Conservation (phyloP, 2,329 filamentous ascomycete species). For the Stachybotrys chartarum region DNA sequence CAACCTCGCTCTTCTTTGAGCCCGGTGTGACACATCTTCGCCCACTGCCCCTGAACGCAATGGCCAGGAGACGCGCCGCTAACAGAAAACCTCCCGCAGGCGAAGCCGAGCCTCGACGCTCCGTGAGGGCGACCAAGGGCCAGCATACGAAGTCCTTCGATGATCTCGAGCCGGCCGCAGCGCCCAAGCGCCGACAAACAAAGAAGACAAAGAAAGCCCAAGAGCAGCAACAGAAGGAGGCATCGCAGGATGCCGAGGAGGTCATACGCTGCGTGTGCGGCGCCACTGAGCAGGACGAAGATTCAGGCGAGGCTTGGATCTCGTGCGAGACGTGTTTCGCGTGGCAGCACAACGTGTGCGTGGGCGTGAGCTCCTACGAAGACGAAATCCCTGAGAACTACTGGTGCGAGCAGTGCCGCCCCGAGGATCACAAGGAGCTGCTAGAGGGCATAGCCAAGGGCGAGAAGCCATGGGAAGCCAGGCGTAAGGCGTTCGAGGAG, state of each 20-base stretch:
- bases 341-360: conserved; percentile 97
- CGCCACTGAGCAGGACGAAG: conserved; percentile 75
- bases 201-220: conserved; percentile 53
- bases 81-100: conserved; percentile 19
- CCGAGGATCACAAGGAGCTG: conserved; percentile 74
- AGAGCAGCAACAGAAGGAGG: conserved; percentile 42
- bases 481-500: conserved; percentile 55
- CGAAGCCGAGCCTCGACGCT: conserved; percentile 77
- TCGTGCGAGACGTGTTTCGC: conserved; percentile 86
- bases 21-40: neutral
- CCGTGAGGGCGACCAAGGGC: conserved; percentile 92
- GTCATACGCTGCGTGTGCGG: conserved; percentile 93
- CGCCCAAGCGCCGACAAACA: conserved; percentile 45
- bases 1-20: too few relatives aligned
- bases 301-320: conserved; percentile 88
- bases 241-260: conserved; percentile 53
- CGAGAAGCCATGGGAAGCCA: conserved; percentile 79
- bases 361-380: conserved; percentile 73
- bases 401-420: conserved; percentile 85
- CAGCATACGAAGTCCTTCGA: conserved; percentile 88
- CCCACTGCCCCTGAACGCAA: conserved; percentile 4
- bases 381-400: conserved; percentile 78
- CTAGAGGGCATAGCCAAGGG: conserved; percentile 71
- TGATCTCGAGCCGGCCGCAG: conserved; percentile 53
- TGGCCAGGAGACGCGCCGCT: conserved; percentile 9